Percentiles rank a stretch among this genome's conserved stretches.
phyloP scores from a whole-genome alignment of 2,329 filamentous ascomycete species.

The Xylariaceae sp. region DNA sequence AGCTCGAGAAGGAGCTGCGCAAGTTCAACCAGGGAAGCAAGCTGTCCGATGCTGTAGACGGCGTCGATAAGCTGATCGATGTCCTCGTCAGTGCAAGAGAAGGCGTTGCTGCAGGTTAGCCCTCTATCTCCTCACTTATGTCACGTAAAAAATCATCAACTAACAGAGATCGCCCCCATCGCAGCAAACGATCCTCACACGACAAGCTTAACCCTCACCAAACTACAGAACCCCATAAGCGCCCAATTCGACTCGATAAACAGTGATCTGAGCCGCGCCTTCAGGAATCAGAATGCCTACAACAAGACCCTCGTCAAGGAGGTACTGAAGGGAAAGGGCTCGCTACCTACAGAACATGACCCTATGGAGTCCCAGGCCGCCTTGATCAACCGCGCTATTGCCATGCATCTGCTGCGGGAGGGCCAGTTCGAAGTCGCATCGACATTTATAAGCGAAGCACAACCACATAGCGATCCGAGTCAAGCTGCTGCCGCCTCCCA shows the following conservation, averaged over 20 bases:
- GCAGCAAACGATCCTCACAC: conserved; percentile 63
- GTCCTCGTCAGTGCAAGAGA: conserved; percentile 70
- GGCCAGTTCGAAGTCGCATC: conserved; percentile 87
- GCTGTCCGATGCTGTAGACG: conserved; percentile 65
- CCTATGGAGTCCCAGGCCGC: conserved; percentile 69
- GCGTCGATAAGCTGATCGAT: conserved; percentile 81
- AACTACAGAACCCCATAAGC: conserved; percentile 82
- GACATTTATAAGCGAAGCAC: conserved; percentile 74
- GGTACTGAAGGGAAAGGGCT: conserved; percentile 64
- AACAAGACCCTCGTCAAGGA: conserved; percentile 79
- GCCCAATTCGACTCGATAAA: conserved; percentile 75
- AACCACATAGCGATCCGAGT: conserved; percentile 27
- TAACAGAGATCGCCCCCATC: too few species aligned
- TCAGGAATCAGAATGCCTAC: conserved; percentile 78
- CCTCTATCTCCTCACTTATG: too few species aligned
- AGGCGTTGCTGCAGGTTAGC: conserved; percentile 63
- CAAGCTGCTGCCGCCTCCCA: conserved; percentile 19
- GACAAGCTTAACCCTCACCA: conserved; percentile 71
- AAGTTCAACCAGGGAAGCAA: conserved; percentile 66
- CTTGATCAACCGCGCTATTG: conserved; percentile 87
- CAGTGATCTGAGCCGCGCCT: conserved; percentile 76
- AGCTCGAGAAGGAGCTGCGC: conserved; percentile 69
- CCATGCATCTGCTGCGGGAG: conserved; percentile 93
- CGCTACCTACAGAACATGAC: conserved; percentile 75
- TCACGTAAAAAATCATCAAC: too few species aligned